phyloP scores from a whole-genome alignment of 2,329 filamentous ascomycete genomes.

The Fusarium sp. region DNA sequence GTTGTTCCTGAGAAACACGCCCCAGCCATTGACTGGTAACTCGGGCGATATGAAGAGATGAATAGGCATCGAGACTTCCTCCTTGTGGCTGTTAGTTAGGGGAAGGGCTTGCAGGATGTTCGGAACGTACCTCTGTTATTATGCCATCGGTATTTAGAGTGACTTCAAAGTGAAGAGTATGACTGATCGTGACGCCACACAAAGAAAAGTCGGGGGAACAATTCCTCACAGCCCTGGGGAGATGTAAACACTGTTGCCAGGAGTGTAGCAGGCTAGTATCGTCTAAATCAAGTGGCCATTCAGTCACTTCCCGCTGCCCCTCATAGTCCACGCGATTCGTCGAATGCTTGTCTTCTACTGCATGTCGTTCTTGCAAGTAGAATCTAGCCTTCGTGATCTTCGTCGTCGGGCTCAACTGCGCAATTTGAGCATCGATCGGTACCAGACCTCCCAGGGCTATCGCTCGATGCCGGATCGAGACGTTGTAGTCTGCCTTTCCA shows the following conservation, averaged over 20 bases:
- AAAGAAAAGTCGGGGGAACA: conserved; percentile 8
- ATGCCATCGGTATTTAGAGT: neutral
- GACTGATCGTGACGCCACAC: neutral
- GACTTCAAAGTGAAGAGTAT: conserved; percentile 1
- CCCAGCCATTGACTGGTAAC: conserved; percentile 5
- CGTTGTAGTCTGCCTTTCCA: neutral
- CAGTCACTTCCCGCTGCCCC: conserved; percentile 4
- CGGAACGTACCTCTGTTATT: neutral
- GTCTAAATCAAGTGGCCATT: conserved; percentile 4
- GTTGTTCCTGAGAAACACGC: neutral
- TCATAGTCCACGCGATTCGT: neutral
- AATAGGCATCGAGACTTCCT: conserved; percentile 7
- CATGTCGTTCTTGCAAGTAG: conserved; percentile 1
- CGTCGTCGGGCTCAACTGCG: accelerated
- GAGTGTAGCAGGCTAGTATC: neutral
- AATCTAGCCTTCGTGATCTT: neutral
- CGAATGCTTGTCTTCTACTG: neutral
- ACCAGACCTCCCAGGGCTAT: neutral
- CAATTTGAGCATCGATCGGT: conserved; percentile 9
- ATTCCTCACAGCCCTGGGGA: neutral
- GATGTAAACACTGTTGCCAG: conserved; percentile 20
- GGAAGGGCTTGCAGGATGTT: accelerated
- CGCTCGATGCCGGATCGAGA: conserved; percentile 7
- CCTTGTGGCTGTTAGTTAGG: neutral
- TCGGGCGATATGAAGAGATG: conserved; percentile 16